phyloP scores from a whole-genome alignment of 176 grass and related monocot genomes.

The Otatea glauca region DNA sequence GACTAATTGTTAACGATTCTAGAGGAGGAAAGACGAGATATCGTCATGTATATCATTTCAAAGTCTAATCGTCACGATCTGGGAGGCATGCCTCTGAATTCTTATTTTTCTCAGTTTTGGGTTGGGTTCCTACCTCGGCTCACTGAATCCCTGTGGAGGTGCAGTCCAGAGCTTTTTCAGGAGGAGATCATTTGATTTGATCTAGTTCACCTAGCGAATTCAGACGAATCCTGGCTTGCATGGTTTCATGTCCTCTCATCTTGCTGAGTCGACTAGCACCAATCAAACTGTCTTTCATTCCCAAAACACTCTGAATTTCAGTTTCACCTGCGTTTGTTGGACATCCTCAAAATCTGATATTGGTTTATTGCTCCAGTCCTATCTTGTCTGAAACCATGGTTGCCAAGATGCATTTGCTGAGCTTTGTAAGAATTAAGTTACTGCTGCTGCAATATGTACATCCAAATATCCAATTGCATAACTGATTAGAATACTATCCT shows the following conservation, averaged over 20 bases:
- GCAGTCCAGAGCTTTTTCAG: background rate
- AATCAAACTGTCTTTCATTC: slow-evolving; percentile 1
- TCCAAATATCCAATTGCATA: background rate
- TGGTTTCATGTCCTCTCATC: background rate
- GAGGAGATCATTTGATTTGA: background rate
- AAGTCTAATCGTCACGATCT: background rate
- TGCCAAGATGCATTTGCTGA: background rate
- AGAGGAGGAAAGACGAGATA: background rate
- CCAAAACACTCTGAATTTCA: background rate
- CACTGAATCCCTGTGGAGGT: background rate
- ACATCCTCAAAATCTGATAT: background rate
- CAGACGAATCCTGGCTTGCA: background rate
- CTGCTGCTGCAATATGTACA: background rate
- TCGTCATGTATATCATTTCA: background rate
- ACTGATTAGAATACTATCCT: background rate
- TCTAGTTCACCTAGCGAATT: background rate
- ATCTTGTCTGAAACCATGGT: background rate
- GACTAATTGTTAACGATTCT: background rate
- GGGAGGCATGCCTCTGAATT: background rate
- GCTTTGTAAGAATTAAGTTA: background rate
- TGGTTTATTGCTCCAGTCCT: background rate
- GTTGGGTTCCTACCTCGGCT: background rate
- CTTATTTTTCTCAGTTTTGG: background rate
- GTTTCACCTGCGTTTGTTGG: background rate
- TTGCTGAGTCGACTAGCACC: background rate